phyloP scores from a whole-genome alignment of 306 rosid genomes.

The Ceratonia siliqua region DNA sequence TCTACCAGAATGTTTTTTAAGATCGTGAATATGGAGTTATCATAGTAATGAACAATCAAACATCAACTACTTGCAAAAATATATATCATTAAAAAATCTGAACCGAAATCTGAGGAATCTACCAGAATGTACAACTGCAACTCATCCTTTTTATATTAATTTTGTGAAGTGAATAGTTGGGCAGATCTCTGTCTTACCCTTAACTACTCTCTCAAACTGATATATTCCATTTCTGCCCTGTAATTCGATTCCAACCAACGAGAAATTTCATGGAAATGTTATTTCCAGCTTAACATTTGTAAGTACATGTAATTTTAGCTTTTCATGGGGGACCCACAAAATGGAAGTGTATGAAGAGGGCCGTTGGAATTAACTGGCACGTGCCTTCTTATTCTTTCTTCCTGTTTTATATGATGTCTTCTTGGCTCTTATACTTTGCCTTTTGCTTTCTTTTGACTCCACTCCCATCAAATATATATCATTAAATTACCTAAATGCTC shows the following conservation, averaged over 20 bases:
- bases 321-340: neutral
- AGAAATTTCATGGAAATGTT: constrained; percentile 15
- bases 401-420: constrained; percentile 46
- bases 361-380: too few species aligned
- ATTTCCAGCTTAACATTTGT: neutral
- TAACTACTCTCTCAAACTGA: constrained; percentile 36
- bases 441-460: constrained; percentile 37
- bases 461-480: neutral
- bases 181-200: constrained; percentile 33
- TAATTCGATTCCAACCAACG: constrained; percentile 25
- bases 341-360: neutral
- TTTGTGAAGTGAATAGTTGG: constrained; percentile 40
- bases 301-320: neutral
- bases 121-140: too few species aligned
- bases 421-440: constrained; percentile 61
- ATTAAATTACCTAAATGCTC: constrained; percentile 12
- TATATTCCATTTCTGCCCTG: constrained; percentile 20
- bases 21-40: too few species aligned
- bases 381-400: constrained; percentile 34
- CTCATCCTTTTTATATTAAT: neutral
- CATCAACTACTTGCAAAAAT: too few species aligned
- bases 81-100: too few species aligned
- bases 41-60: too few species aligned
- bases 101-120: too few species aligned
- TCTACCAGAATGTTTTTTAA: too few species aligned